phyloP scores from a whole-genome alignment of 192 early-diverging fungal genomes.

The Dispira simplex region DNA sequence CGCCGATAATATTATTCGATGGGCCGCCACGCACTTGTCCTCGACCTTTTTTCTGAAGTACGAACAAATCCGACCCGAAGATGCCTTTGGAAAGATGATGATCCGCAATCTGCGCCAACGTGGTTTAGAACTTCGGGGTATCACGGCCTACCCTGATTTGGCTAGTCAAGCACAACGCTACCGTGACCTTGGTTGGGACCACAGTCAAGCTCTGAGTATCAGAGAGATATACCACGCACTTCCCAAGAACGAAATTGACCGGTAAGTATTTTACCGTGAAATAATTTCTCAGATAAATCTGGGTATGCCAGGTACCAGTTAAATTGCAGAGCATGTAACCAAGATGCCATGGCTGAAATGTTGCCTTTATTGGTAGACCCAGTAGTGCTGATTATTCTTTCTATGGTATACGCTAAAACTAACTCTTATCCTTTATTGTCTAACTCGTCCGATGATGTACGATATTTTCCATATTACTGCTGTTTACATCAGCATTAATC shows the following conservation, averaged over 20 bases:
- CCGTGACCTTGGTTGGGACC: slow-evolving; percentile 36
- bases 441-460: not conserved
- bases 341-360: too few species aligned
- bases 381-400: too few species aligned
- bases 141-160: slow-evolving; percentile 54
- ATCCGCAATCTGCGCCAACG: slow-evolving; percentile 59
- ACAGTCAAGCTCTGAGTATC: slow-evolving; percentile 39
- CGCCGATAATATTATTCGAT: slow-evolving; percentile 52
- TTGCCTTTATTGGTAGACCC: too few species aligned
- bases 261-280: slow-evolving; percentile 2
- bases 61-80: slow-evolving; percentile 83
- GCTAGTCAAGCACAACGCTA: slow-evolving; percentile 57
- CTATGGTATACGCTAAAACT: too few species aligned
- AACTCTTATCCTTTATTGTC: too few species aligned
- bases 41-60: slow-evolving; percentile 60
- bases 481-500: slow-evolving; percentile 34
- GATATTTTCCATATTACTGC: not conserved
- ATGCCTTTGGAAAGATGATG: slow-evolving; percentile 90
- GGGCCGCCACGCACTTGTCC: slow-evolving; percentile 36
- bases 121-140: slow-evolving; percentile 61
- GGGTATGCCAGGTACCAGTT: too few species aligned
- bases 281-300: slow-evolving; percentile 15
- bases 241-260: slow-evolving; percentile 12
- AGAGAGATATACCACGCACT: slow-evolving; percentile 18
- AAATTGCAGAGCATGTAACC: too few species aligned